A percentile compares a stretch with the other conserved stretches of the same genome.
These are phyloP conservation scores for Cordyceps cateniannulata DNA, from an alignment of 2,329 filamentous ascomycete genomes.

Conservation along the genomic window DNA sequence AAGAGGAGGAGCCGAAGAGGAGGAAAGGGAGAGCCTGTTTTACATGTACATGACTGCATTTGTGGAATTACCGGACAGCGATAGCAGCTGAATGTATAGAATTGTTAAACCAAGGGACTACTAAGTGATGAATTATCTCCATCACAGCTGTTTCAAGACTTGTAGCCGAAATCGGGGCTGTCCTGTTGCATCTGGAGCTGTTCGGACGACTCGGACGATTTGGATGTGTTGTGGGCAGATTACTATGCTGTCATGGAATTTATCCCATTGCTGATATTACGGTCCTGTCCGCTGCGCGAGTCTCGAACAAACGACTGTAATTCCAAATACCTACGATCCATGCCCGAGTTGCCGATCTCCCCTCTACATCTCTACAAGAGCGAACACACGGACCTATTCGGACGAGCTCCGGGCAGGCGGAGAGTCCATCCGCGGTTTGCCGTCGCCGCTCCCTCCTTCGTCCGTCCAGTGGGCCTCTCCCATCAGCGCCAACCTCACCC, in stretches of 20 bases:
- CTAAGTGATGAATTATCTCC: not conserved
- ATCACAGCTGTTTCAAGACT: not conserved
- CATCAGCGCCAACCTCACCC: not conserved
- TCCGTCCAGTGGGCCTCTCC: not conserved
- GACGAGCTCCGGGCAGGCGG: not conserved
- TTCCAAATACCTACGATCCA: not conserved
- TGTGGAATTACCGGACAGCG: slow-evolving; percentile 8
- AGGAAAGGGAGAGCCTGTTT: not conserved
- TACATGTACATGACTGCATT: slow-evolving; percentile 12
- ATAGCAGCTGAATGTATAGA: slow-evolving; percentile 12
- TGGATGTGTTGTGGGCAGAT: not conserved
- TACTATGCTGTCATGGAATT: not conserved
- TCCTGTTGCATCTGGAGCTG: not conserved
- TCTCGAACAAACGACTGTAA: not conserved
- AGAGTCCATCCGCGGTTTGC: not conserved
- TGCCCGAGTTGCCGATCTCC: not conserved
- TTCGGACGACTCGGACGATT: not conserved
- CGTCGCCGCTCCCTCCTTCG: not conserved
- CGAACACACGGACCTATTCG: not conserved
- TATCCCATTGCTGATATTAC: no score
- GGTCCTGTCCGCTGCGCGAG: not conserved
- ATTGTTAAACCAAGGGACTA: not conserved
- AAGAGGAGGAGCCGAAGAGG: not conserved
- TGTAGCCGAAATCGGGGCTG: not conserved
- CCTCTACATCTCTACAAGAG: not conserved